phyloP scores from a whole-genome alignment of 768 basidiomycete species.

The Mycena alexandri region DNA sequence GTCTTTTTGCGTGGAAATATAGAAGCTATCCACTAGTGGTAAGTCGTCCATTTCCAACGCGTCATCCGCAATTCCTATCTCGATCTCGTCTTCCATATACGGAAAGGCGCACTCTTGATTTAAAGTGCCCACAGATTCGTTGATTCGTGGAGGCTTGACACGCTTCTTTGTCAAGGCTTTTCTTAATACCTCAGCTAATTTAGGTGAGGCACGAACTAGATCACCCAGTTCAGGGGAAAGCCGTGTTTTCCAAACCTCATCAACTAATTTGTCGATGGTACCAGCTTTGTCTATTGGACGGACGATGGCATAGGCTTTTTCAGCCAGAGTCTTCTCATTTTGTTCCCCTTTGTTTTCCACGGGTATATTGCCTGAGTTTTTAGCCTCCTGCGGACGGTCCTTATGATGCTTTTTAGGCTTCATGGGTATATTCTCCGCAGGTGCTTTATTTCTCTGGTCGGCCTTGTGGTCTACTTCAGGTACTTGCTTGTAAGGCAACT shows the following conservation, averaged over 20 bases:
- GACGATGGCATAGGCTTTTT: too few relatives aligned
- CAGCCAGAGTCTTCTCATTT: not conserved
- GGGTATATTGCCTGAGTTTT: not conserved
- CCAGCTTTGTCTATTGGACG: not conserved
- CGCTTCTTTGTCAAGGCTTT: not conserved
- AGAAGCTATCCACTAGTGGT: not conserved
- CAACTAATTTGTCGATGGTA: not conserved
- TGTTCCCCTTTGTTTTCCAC: not conserved
- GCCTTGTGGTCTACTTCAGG: not conserved
- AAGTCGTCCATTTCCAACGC: not conserved
- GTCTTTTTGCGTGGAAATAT: not conserved
- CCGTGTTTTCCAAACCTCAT: not conserved
- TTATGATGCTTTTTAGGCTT: not conserved
- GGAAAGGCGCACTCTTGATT: not conserved
- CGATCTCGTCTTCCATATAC: conserved; percentile 10
- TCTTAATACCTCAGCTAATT: not conserved
- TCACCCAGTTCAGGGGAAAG: too few relatives aligned
- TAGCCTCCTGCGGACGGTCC: not conserved
- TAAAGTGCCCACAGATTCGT: not conserved
- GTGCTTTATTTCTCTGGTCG: not conserved
- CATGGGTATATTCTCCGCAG: not conserved
- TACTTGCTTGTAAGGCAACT: not conserved
- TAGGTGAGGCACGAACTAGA: not conserved
- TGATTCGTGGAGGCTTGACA: not conserved
- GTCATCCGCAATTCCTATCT: not conserved